Conservation (phyloP, 495 filamentous ascomycete genomes). For the Podospora comata region DNA sequence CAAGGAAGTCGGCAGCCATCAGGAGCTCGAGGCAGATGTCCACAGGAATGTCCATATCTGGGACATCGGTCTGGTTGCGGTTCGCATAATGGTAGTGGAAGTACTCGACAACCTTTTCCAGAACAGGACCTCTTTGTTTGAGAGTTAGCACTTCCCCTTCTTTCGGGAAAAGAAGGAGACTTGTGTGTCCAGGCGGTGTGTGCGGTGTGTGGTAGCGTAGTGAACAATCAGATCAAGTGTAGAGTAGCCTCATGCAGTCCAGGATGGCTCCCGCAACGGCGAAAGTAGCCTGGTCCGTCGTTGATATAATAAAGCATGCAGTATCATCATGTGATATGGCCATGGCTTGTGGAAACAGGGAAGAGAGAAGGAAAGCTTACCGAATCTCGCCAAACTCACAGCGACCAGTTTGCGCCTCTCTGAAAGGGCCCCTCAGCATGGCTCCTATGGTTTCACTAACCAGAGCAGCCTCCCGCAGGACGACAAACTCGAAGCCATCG, state of each 20-base stretch:
- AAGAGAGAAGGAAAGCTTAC: conserved; percentile 46
- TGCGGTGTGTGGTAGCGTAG: conserved; percentile 8
- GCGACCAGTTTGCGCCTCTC: conserved; percentile 62
- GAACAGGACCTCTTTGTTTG: conserved; percentile 62
- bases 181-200: not conserved
- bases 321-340: conserved; percentile 39
- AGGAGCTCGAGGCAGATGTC: conserved; percentile 88
- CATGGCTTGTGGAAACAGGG: conserved; percentile 6
- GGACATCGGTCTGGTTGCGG: conserved; percentile 68
- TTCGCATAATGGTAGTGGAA: conserved; percentile 86
- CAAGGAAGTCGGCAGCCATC: conserved; percentile 82
- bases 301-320: conserved; percentile 40
- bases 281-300: conserved; percentile 33
- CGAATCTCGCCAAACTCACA: conserved; percentile 69
- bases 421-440: conserved; percentile 83
- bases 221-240: conserved; percentile 58
- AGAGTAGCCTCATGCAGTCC: conserved; percentile 49
- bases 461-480: conserved; percentile 72
- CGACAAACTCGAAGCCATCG: conserved; percentile 85
- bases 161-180: not conserved
- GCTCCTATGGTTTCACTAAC: conserved; percentile 73
- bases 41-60: conserved; percentile 86
- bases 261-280: not conserved
- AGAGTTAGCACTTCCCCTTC: conserved; percentile 9
- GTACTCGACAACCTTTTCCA: conserved; percentile 91